These are phyloP conservation scores for Helenozyma rhizophorensis DNA, from an alignment of 805 yeast genomes.

Conservation along the genomic window DNA sequence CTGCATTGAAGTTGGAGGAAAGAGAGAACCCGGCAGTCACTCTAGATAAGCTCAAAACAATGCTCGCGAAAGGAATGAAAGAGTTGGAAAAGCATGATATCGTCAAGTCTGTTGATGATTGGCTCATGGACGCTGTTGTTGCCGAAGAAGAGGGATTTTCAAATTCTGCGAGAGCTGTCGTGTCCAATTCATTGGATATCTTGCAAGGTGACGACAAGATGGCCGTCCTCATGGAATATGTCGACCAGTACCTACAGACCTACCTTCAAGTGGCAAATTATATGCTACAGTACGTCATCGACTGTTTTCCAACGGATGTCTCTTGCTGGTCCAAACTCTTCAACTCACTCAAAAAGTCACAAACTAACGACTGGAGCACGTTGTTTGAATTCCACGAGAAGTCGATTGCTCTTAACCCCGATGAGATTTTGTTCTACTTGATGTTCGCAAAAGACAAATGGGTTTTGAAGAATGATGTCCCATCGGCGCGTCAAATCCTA, in stretches of 20 bases:
- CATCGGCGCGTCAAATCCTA: conserved; percentile 52
- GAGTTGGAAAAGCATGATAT: conserved; percentile 29
- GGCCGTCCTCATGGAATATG: conserved; percentile 24
- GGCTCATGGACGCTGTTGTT: conserved; percentile 54
- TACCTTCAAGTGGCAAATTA: conserved; percentile 36
- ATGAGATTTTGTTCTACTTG: conserved; percentile 48
- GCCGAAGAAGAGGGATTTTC: conserved; percentile 47
- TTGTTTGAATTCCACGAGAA: conserved; percentile 42
- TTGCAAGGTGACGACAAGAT: conserved; percentile 19
- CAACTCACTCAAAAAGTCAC: conserved; percentile 21
- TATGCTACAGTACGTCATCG: conserved; percentile 44
- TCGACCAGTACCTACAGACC: conserved; percentile 22
- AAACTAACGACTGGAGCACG: conserved; percentile 7
- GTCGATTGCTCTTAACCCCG: conserved; percentile 50
- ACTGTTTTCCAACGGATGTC: conserved; percentile 42
- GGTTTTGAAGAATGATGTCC: conserved; percentile 42
- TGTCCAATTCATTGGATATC: conserved; percentile 34
- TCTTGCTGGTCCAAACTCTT: conserved; percentile 49
- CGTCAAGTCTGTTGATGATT: conserved; percentile 30
- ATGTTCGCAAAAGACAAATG: conserved; percentile 73
- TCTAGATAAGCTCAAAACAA: conserved; percentile 42
- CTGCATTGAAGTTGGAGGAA: conserved; percentile 63
- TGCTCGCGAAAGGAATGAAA: conserved; percentile 47
- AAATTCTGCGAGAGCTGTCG: conserved; percentile 51
- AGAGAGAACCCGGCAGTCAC: conserved; percentile 42